Evolutionary conservation across 2,329 filamentous ascomycete species (phyloP), one percentile per base, ranked within the genome.

Genomic region (Pyrenochaeta sp.): DNA sequence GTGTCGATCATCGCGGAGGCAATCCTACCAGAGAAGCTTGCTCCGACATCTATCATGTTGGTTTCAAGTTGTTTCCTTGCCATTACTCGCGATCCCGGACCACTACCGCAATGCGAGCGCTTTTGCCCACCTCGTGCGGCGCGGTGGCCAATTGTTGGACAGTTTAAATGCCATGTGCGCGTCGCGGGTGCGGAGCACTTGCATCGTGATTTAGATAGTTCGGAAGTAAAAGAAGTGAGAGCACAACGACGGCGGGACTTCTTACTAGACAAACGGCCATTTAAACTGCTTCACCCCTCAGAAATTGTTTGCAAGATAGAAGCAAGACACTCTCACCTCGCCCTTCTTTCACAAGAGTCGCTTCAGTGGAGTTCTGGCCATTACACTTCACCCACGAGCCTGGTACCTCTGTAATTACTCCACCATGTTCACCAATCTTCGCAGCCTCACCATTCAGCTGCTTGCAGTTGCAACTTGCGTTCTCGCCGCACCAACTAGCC

Each of bases 371-470:
- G n/a, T n/a, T n/a, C n/a, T n/a, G n/a, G n/a, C n/a, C n/a, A n/a
- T n/a, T n/a, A n/a, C n/a, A n/a, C n/a, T n/a, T n/a, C n/a, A n/a
- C n/a, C n/a, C n/a, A n/a, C n/a, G n/a, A n/a, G n/a, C n/a, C n/a
- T n/a, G n/a, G n/a, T n/a, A n/a, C n/a, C n/a, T n/a, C n/a, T n/a
- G n/a, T n/a, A n/a, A n/a, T n/a, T n/a, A n/a, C n/a, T n/a, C 21
- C 44, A 60, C 39, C 3, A 69, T 68, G 65, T 23, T 63, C 7
- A 49, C 53, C 44, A 58, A 51, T 20, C 18, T 62, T 31, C 54
- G 42, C 9, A 48, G 40, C 5, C 44, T 69, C 2, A 34, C 63
- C 15, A 6, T 64, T 6, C 60, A 60, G 31, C 55, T 69, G 21
- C 47, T 63, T 8, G 44, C 53, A 14, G 45, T 49, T 19, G 51